These are phyloP conservation scores for Trichophyton simii DNA, from an alignment of 2,329 filamentous ascomycete species.

Conservation along the genomic window DNA sequence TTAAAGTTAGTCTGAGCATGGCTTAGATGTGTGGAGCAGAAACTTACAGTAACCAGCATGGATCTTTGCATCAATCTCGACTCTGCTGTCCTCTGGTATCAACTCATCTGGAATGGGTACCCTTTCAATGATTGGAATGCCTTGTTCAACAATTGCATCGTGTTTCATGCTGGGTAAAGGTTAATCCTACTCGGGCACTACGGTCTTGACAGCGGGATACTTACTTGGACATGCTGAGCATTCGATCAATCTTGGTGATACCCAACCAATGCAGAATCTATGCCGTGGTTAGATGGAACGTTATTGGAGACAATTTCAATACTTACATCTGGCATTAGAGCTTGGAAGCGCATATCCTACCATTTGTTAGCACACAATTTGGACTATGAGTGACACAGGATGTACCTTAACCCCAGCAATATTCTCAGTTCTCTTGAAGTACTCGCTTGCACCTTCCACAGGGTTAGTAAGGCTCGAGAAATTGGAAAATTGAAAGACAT, in stretches of 20 bases:
- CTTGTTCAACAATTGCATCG: conserved; percentile 40
- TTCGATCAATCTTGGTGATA: conserved; percentile 95
- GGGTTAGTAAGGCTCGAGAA: conserved; percentile 60
- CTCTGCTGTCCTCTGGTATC: conserved; percentile 86
- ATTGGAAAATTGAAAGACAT: conserved; percentile 13
- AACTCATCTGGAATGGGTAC: conserved; percentile 86
- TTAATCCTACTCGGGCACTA: neutral
- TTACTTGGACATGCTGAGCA: conserved; percentile 96
- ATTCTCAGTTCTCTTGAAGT: conserved; percentile 95
- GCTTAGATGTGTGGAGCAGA: neutral
- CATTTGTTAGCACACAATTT: conserved; percentile 6
- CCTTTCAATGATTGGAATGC: conserved; percentile 67
- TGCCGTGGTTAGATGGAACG: neutral
- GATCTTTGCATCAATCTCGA: conserved; percentile 99
- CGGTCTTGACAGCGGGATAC: neutral
- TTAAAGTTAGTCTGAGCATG: neutral
- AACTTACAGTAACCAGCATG: conserved; percentile 57
- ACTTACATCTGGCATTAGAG: conserved; percentile 72
- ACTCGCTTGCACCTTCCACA: conserved; percentile 71
- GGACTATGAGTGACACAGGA: neutral
- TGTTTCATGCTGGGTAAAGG: conserved; percentile 33
- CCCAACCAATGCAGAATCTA: conserved; percentile 88
- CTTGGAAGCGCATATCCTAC: conserved; percentile 83
- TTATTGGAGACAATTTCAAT: neutral
- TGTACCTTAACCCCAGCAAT: conserved; percentile 79